Base-by-base conservation (phyloP, 306 rosid genomes). In the Gillenia trifoliata region DNA sequence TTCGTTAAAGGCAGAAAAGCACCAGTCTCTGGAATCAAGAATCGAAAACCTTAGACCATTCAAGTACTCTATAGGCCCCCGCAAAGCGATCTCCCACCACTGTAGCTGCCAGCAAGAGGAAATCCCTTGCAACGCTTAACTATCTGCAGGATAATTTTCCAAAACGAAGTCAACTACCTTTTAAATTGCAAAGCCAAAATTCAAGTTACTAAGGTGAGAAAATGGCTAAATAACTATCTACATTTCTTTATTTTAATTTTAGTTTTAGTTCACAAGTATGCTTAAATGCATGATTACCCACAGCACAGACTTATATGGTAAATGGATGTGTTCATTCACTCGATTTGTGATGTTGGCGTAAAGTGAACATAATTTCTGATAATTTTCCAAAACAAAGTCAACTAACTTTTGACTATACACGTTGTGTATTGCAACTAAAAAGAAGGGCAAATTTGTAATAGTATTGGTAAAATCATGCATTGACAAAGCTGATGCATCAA, bases 21-120 rank as follows among this genome's bases (percentile, higher is more conserved):
- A 47, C 68, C 64, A 0, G 4, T 12, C 11, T 41, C 75, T 1
- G 83, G 83, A 78, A 17, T 66, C 69, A 28, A 89, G 43, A 67
- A 83, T 73, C 0, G 83, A 74, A 3, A 2, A 72, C 90, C 45
- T 19, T 31, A 1, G 77, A 82, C 74, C 70, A 68, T 29, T 69
- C 28, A 59, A 0, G 67, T 0, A 78, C 87, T 17, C 72, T 11
- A 20, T 57, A 4, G 64, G 3, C 70, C 9, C 56, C 80, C 25
- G 2, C 81, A 23, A 5, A 88, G 82, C 22, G 94, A 81, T 62
- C 73, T 38, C 8, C 87, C n/a, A 49, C 77, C 60, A 82, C 81
- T 64, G 31, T 72, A 68, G 89, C 83, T 7, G 86, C 97, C 83
- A 9, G 86, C 97, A 61, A 89, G 80, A 9, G 97, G 91, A 41